Conservation (phyloP, 2,329 filamentous ascomycete species). For the Monosporascus sp. region DNA sequence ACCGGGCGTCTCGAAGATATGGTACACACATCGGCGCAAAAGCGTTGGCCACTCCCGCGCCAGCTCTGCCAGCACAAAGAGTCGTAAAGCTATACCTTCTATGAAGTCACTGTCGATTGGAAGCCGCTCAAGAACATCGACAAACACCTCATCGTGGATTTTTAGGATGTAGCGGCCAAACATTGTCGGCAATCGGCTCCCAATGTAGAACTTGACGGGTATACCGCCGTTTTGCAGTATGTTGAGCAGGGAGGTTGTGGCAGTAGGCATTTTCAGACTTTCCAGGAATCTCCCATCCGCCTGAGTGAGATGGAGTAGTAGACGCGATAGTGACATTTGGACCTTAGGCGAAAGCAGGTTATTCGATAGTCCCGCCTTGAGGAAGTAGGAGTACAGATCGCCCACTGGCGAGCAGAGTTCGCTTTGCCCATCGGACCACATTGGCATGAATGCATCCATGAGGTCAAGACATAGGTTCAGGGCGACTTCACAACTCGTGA, state of each 20-base stretch:
- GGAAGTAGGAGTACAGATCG: slow-evolving; percentile 75
- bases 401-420: slow-evolving; percentile 61
- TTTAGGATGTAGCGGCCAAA: slow-evolving; percentile 80
- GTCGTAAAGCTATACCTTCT: slow-evolving; percentile 80
- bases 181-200: slow-evolving; percentile 61
- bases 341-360: slow-evolving; percentile 65
- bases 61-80: slow-evolving; percentile 70
- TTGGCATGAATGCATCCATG: slow-evolving; percentile 55
- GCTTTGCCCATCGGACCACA: slow-evolving; percentile 57
- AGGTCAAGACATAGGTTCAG: slow-evolving; percentile 62
- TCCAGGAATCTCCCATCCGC: slow-evolving; percentile 62
- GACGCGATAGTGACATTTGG: slow-evolving; percentile 58
- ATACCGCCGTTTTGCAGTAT: slow-evolving; percentile 64
- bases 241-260: slow-evolving; percentile 66
- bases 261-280: slow-evolving; percentile 50
- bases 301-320: slow-evolving; percentile 67
- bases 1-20: slow-evolving; percentile 87
- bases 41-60: slow-evolving; percentile 83
- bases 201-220: slow-evolving; percentile 70
- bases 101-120: slow-evolving; percentile 63
- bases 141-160: slow-evolving; percentile 76
- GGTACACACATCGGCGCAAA: slow-evolving; percentile 80
- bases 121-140: slow-evolving; percentile 76
- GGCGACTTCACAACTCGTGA: slow-evolving; percentile 69
- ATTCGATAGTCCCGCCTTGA: slow-evolving; percentile 59